Conservation (phyloP, 1,284 basidiomycete species). For the Sanghuangporus weigelae region DNA sequence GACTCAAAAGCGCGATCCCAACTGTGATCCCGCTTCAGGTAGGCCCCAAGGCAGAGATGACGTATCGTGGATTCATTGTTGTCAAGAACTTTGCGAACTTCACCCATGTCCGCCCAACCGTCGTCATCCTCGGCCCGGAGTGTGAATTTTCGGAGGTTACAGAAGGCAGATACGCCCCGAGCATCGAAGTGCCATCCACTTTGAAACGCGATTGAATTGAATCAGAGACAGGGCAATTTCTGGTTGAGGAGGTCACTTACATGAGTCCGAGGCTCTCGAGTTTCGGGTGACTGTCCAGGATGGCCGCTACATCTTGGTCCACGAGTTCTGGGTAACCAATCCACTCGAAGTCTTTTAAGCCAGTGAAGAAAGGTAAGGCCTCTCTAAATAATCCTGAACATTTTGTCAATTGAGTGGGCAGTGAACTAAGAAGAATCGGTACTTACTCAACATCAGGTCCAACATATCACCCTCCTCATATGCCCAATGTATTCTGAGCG, state of each 20-base stretch:
- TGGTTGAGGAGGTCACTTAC: constrained; percentile 27
- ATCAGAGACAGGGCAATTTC: not conserved
- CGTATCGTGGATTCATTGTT: constrained; percentile 50
- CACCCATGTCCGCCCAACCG: constrained; percentile 60
- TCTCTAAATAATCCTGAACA: constrained; percentile 49
- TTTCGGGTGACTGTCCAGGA: constrained; percentile 46
- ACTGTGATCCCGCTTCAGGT: constrained; percentile 52
- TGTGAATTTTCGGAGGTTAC: constrained; percentile 54
- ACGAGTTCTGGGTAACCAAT: constrained; percentile 64
- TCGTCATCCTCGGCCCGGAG: constrained; percentile 65
- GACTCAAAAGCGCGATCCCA: constrained; percentile 63
- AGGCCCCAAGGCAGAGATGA: constrained; percentile 61
- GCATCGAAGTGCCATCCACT: constrained; percentile 67
- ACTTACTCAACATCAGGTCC: constrained; percentile 54
- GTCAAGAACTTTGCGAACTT: constrained; percentile 59
- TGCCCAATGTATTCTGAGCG: constrained; percentile 57
- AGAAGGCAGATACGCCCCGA: constrained; percentile 58
- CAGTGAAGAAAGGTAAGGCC: constrained; percentile 54
- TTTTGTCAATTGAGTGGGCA: not conserved
- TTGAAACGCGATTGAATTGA: not conserved
- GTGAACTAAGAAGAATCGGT: not conserved
- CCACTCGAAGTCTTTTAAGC: constrained; percentile 61
- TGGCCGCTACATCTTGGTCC: constrained; percentile 52
- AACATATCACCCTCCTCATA: constrained; percentile 62
- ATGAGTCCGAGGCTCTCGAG: constrained; percentile 55